Evolutionary conservation across 805 yeast species (phyloP).

Genomic region (Schwanniomyces yamadae): DNA sequence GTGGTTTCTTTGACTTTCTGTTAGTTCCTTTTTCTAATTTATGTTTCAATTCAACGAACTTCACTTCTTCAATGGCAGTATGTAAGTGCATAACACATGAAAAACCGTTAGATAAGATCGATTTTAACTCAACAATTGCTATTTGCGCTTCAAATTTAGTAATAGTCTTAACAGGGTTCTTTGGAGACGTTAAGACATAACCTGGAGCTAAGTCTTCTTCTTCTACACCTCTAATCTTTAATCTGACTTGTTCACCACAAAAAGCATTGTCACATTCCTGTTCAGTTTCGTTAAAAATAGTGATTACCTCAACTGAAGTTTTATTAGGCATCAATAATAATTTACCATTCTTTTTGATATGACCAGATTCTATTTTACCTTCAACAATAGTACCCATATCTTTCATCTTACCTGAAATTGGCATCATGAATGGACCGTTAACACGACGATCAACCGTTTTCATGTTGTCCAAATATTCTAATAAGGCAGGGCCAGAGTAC

Average conservation of each 20-base stretch:
- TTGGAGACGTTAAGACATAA: constrained; percentile 82
- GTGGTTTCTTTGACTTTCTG: constrained; percentile 94
- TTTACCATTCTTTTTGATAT: constrained; percentile 72
- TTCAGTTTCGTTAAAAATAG: constrained; percentile 93
- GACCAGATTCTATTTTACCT: constrained; percentile 97
- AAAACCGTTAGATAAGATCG: constrained; percentile 92
- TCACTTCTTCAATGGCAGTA: constrained; percentile 96
- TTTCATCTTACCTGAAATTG: constrained; percentile 90
- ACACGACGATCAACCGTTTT: constrained; percentile 79
- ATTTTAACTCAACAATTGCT: constrained; percentile 94
- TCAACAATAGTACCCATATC: constrained; percentile 97
- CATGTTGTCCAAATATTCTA: constrained; percentile 86
- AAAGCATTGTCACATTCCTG: constrained; percentile 85
- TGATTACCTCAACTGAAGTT: constrained; percentile 74
- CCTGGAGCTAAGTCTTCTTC: constrained; percentile 95
- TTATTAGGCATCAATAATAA: constrained; percentile 93
- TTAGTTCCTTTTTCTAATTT: constrained; percentile 95
- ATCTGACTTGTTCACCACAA: constrained; percentile 96
- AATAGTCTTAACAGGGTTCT: constrained; percentile 87
- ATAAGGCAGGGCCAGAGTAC: constrained; percentile 89
- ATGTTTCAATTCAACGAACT: constrained; percentile 77
- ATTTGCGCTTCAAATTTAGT: constrained; percentile 92
- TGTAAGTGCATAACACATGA: constrained; percentile 99
- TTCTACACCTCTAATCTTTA: constrained; percentile 91
- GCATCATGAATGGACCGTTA: constrained; percentile 96